Percentiles rank a stretch among this genome's conserved stretches.
phyloP scores from a whole-genome alignment of 78 protist species.

The Guillardia theta region DNA sequence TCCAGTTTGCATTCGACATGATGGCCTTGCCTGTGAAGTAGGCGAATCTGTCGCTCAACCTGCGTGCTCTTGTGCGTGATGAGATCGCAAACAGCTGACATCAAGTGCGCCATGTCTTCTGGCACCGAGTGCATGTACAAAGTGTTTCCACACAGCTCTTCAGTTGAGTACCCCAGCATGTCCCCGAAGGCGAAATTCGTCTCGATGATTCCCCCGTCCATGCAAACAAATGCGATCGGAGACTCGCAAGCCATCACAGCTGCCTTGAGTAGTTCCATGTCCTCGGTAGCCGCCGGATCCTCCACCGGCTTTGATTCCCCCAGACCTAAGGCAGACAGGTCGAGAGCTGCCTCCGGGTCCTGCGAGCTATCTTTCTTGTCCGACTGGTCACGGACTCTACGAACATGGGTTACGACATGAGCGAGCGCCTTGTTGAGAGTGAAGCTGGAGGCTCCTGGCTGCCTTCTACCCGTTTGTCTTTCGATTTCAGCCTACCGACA shows the following conservation, averaged over 20 bases:
- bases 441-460: background rate
- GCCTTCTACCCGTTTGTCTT: background rate
- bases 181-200: background rate
- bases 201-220: background rate
- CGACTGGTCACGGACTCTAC: too few species aligned
- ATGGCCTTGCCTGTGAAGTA: too few species aligned
- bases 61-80: too few species aligned
- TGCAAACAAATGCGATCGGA: background rate
- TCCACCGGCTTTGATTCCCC: too few species aligned
- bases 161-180: background rate
- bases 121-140: constrained; percentile 7
- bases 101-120: background rate
- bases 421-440: background rate
- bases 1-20: too few species aligned
- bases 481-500: background rate
- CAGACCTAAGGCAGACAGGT: too few species aligned
- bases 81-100: background rate
- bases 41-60: too few species aligned
- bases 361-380: too few species aligned
- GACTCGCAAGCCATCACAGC: background rate
- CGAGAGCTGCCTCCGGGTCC: too few species aligned
- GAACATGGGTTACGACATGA: background rate
- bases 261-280: background rate
- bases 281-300: background rate
- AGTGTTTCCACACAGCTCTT: background rate